Conservation (phyloP, 2,329 filamentous ascomycete species). For the Penicillium sp. region DNA sequence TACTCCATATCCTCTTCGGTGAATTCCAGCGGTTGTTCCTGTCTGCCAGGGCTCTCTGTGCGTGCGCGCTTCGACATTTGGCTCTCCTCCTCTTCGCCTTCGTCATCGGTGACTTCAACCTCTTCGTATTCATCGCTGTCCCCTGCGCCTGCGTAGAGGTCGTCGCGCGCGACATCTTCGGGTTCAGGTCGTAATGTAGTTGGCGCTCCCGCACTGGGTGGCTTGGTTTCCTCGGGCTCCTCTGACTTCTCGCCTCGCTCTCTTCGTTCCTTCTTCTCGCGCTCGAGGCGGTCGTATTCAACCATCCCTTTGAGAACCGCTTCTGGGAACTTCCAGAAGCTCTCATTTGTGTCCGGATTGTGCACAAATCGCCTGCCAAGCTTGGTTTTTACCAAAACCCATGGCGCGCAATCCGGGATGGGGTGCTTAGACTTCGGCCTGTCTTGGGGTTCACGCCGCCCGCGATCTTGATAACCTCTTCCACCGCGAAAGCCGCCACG, state of each 20-base stretch:
- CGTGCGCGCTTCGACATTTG: conserved; percentile 54
- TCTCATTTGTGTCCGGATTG: conserved; percentile 81
- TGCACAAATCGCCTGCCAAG: conserved; percentile 87
- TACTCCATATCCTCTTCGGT: conserved; percentile 93
- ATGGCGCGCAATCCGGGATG: conserved; percentile 81
- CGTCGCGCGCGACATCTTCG: conserved; percentile 2
- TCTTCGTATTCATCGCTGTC: conserved; percentile 77
- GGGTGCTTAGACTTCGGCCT: conserved; percentile 75
- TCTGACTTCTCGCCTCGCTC: conserved; percentile 34
- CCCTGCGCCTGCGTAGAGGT: conserved; percentile 40
- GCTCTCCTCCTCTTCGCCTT: conserved; percentile 50
- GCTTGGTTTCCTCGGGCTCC: conserved; percentile 23
- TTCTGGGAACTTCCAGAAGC: conserved; percentile 92
- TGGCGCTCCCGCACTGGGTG: conserved; percentile 19
- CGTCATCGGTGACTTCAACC: conserved; percentile 68
- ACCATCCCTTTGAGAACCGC: conserved; percentile 75
- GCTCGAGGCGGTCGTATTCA: conserved; percentile 70
- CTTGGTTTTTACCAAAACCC: conserved; percentile 92
- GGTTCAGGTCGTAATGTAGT: conserved; percentile 5
- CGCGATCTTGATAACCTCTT: conserved; percentile 60
- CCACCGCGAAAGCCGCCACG: conserved; percentile 52
- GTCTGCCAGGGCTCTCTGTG: conserved; percentile 53
- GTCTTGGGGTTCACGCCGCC: conserved; percentile 70
- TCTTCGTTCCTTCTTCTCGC: conserved; percentile 65
- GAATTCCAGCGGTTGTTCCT: conserved; percentile 68